phyloP scores from a whole-genome alignment of 2,329 filamentous ascomycete genomes.

The Domatiomyces catenatus region DNA sequence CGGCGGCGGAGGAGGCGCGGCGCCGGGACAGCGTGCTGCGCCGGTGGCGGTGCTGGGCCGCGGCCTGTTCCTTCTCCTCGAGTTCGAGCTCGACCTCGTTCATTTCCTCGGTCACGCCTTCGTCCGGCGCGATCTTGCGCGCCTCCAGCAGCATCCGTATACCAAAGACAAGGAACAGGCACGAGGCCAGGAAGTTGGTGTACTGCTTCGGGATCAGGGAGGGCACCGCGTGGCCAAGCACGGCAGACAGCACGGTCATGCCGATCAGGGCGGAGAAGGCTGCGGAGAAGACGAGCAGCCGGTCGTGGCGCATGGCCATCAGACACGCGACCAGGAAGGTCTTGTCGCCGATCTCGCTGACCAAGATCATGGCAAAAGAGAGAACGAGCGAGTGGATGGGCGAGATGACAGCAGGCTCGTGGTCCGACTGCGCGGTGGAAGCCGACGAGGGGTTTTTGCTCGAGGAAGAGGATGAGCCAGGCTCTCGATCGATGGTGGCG shows the following conservation, averaged over 20 bases:
- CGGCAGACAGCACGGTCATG: constrained; percentile 89
- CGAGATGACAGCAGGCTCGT: constrained; percentile 42
- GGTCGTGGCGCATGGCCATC: constrained; percentile 98
- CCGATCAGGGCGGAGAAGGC: constrained; percentile 81
- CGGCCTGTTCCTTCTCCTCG: constrained; percentile 81
- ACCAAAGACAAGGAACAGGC: constrained; percentile 80
- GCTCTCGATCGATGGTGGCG: constrained; percentile 39
- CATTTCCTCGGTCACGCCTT: constrained; percentile 94
- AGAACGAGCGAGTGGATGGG: constrained; percentile 79
- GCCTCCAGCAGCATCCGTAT: constrained; percentile 72
- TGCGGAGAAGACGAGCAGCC: constrained; percentile 82
- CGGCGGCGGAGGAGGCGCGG: constrained; percentile 43
- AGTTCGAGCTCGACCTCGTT: constrained; percentile 89
- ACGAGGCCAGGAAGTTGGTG: constrained; percentile 72
- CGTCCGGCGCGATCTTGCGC: constrained; percentile 71
- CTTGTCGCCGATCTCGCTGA: constrained; percentile 96
- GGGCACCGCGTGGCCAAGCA: constrained; percentile 83
- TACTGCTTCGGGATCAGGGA: constrained; percentile 78
- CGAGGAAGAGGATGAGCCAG: constrained; percentile 10
- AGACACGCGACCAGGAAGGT: constrained; percentile 92
- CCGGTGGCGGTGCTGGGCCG: constrained; percentile 41
- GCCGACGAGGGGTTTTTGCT: constrained; percentile 24
- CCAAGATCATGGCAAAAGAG: constrained; percentile 91
- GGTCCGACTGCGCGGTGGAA: constrained; percentile 19
- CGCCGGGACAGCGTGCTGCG: constrained; percentile 20